phyloP scores from a whole-genome alignment of 2,329 filamentous ascomycete species.

The Mariannaea sp. region DNA sequence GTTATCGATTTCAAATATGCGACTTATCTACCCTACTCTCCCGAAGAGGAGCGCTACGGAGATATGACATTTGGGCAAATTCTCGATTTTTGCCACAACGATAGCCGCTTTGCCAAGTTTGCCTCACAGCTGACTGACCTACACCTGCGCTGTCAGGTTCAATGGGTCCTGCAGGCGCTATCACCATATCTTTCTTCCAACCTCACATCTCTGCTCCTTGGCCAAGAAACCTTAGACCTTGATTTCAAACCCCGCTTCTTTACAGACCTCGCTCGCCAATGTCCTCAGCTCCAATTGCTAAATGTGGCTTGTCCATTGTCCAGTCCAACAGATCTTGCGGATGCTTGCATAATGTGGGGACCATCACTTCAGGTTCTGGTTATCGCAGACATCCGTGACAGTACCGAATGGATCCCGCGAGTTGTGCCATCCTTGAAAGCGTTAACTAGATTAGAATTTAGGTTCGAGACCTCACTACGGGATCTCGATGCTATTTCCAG shows the following conservation, averaged over 20 bases:
- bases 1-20: conserved; percentile 12
- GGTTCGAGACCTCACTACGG: neutral
- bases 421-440: conserved; percentile 6
- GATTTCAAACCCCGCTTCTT: neutral
- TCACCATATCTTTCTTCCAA: neutral
- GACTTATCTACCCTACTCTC: neutral
- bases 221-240: neutral
- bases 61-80: neutral
- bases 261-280: neutral
- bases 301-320: neutral
- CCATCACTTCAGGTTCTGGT: conserved; percentile 9
- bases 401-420: neutral
- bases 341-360: conserved; percentile 16
- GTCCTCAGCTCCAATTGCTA: conserved; percentile 8
- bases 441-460: neutral
- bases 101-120: neutral
- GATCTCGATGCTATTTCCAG: conserved; percentile 1
- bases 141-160: neutral
- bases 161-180: neutral
- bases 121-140: neutral
- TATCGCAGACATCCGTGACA: neutral
- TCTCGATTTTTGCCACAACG: neutral
- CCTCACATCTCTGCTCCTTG: conserved; percentile 1
- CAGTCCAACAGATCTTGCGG: neutral
- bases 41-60: neutral